Evolutionary conservation across 106 monocot genomes (phyloP).

Genomic region (Amphibolis antarctica): DNA sequence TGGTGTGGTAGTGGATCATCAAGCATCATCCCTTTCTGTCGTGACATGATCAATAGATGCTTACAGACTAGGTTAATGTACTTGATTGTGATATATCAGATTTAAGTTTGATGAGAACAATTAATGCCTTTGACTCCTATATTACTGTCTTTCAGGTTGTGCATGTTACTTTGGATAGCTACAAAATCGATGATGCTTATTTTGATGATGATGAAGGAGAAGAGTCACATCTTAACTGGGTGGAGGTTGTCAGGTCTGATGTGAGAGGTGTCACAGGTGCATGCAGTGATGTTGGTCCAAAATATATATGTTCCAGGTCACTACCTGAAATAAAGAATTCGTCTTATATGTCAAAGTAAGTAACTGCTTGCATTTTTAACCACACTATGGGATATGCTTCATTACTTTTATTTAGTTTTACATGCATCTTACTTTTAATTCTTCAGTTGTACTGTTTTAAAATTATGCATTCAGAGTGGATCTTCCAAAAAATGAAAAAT

Average conservation of each 20-base stretch:
- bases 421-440: no score
- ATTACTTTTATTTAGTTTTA: no score
- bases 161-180: conserved; percentile 56
- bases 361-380: neutral
- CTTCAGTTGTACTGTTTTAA: no score
- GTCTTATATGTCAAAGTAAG: conserved; percentile 48
- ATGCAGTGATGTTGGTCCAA: conserved; percentile 29
- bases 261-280: conserved; percentile 24
- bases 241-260: conserved; percentile 82
- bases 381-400: no score
- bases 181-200: conserved; percentile 22
- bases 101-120: no score
- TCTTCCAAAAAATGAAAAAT: no score
- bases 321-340: conserved; percentile 39
- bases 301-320: conserved; percentile 11
- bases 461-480: no score
- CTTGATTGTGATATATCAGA: no score
- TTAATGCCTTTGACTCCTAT: neutral
- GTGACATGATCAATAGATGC: no score
- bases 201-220: conserved; percentile 29
- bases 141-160: conserved; percentile 41
- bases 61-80: no score
- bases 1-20: no score
- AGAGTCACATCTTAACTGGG: conserved; percentile 69
- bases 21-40: no score